These are phyloP conservation scores for Pythium plurisporium DNA, from an alignment of 352 stramenopile genomes.

Conservation along the genomic window DNA sequence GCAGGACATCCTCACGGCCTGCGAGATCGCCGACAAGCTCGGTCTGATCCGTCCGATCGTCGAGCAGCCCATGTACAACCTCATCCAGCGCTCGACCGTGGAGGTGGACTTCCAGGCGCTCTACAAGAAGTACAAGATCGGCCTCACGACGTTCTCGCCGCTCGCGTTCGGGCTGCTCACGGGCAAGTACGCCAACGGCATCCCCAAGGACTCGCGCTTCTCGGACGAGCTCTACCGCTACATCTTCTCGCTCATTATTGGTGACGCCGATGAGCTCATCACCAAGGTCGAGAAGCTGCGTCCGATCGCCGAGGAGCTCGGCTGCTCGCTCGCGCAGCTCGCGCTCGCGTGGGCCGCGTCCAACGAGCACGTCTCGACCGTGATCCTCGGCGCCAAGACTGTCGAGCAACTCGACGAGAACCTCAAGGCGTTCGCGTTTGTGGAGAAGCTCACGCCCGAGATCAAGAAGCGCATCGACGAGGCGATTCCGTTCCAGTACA, in stretches of 20 bases:
- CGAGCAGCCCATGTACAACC: conserved; percentile 57
- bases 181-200: conserved; percentile 53
- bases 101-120: conserved; percentile 40
- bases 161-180: conserved; percentile 45
- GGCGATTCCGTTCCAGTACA: conserved; percentile 32
- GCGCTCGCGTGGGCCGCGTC: conserved; percentile 40
- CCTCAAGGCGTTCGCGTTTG: conserved; percentile 35
- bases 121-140: conserved; percentile 39
- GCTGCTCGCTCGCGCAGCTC: conserved; percentile 37
- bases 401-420: conserved; percentile 47
- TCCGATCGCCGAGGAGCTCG: conserved; percentile 31
- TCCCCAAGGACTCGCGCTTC: conserved; percentile 23
- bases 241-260: conserved; percentile 13
- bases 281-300: conserved; percentile 23
- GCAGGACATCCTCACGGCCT: conserved; percentile 46
- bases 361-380: conserved; percentile 38
- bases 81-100: conserved; percentile 39
- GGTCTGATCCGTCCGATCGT: conserved; percentile 28
- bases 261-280: conserved; percentile 14
- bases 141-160: conserved; percentile 41
- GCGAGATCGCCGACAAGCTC: conserved; percentile 28
- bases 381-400: conserved; percentile 41
- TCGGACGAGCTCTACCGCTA: conserved; percentile 22
- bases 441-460: conserved; percentile 39
- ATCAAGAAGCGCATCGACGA: conserved; percentile 41